Conservation (phyloP, 306 rosid species). For the Vicia villosa region DNA sequence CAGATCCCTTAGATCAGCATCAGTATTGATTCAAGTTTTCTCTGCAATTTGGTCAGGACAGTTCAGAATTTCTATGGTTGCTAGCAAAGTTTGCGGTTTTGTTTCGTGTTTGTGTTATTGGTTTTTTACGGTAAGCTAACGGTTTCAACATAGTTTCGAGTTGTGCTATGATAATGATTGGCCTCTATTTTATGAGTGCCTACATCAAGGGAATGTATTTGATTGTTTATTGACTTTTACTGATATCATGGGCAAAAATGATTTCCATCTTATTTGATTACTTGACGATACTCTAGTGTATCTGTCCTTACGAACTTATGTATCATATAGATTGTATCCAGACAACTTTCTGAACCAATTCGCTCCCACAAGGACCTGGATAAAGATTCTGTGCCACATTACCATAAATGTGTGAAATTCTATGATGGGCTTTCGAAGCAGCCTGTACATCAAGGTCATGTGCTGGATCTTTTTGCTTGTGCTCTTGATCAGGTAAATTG, state of each 20-base stretch:
- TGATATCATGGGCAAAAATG: neutral
- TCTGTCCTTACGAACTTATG: slow-evolving; percentile 37
- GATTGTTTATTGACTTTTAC: neutral
- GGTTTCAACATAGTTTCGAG: no score
- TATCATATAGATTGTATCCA: slow-evolving; percentile 81
- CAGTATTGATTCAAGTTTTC: no score
- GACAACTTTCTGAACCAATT: slow-evolving; percentile 86
- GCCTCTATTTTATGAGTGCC: slow-evolving; percentile 2
- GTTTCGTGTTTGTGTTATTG: no score
- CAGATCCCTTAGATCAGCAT: no score
- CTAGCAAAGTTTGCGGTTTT: no score
- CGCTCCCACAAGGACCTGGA: slow-evolving; percentile 99
- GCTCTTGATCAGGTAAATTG: slow-evolving; percentile 92
- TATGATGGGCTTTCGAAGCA: slow-evolving; percentile 91
- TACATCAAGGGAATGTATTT: slow-evolving; percentile 6
- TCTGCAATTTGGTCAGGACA: no score
- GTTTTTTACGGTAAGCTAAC: no score
- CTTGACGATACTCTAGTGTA: slow-evolving; percentile 35
- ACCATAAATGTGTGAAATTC: slow-evolving; percentile 88
- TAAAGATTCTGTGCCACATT: slow-evolving; percentile 88
- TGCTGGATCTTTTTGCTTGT: slow-evolving; percentile 91
- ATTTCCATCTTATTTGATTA: slow-evolving; percentile 26
- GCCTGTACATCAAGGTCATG: slow-evolving; percentile 98
- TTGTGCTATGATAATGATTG: slow-evolving; percentile 9
- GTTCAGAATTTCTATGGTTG: no score